Percentiles rank a stretch among this genome's conserved stretches.
Evolutionary conservation across 306 rosid species (phyloP).

Genomic region (Rosa chinensis): DNA sequence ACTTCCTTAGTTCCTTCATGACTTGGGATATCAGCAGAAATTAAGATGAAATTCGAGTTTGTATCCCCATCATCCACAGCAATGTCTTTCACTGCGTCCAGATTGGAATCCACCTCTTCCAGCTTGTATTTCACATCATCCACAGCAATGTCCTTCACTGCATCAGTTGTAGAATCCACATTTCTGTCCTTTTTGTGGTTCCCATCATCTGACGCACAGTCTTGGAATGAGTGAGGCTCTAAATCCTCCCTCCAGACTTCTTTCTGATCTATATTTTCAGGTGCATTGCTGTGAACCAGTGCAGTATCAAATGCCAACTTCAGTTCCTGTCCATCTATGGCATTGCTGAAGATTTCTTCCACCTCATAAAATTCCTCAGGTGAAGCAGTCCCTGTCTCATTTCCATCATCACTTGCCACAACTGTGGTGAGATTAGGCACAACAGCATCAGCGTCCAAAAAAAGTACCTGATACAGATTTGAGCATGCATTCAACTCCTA

Average conservation of each 20-base stretch:
- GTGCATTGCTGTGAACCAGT: slow-evolving; percentile 36
- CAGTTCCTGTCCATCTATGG: slow-evolving; percentile 63
- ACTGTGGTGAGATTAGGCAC: slow-evolving; percentile 69
- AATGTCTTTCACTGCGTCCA: slow-evolving; percentile 79
- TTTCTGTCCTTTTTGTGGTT: slow-evolving; percentile 49
- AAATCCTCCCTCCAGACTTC: slow-evolving; percentile 66
- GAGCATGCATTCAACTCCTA: slow-evolving; percentile 66
- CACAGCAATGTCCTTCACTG: slow-evolving; percentile 84
- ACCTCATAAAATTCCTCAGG: slow-evolving; percentile 98
- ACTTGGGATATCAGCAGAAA: slow-evolving; percentile 38
- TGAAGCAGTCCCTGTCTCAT: slow-evolving; percentile 74
- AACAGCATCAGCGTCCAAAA: slow-evolving; percentile 88
- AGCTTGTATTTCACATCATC: slow-evolving; percentile 78
- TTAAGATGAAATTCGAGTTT: slow-evolving; percentile 41
- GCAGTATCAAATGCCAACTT: slow-evolving; percentile 51
- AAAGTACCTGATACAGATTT: slow-evolving; percentile 86
- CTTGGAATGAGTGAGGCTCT: slow-evolving; percentile 71
- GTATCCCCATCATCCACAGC: slow-evolving; percentile 78
- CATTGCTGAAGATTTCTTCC: slow-evolving; percentile 92
- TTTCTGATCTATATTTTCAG: slow-evolving; percentile 43
- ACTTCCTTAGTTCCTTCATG: slow-evolving; percentile 58
- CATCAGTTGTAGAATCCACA: slow-evolving; percentile 48
- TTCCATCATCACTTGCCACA: slow-evolving; percentile 55
- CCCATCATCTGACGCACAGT: slow-evolving; percentile 66
- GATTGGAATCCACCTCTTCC: slow-evolving; percentile 50